Conservation (phyloP, 2,329 filamentous ascomycete species). For the Nectriaceae sp. region DNA sequence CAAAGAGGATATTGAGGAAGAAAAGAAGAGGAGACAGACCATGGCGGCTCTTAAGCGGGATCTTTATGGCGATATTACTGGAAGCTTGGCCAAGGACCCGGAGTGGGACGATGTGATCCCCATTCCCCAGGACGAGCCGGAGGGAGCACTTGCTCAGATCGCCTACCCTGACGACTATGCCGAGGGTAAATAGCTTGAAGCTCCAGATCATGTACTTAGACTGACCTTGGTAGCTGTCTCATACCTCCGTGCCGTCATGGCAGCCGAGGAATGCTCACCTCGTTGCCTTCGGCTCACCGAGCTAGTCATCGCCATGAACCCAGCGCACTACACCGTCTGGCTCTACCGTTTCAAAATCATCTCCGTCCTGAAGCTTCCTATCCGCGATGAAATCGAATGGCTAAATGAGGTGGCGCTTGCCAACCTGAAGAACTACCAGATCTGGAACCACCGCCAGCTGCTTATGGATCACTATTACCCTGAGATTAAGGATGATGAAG, state of each 20-base stretch:
- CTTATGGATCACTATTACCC: slow-evolving; percentile 60
- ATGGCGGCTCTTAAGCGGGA: slow-evolving; percentile 55
- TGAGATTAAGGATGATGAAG: slow-evolving; percentile 58
- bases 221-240: slow-evolving; percentile 65
- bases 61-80: slow-evolving; percentile 53
- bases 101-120: slow-evolving; percentile 84
- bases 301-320: slow-evolving; percentile 89
- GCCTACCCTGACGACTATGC: slow-evolving; percentile 88
- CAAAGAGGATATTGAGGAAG: slow-evolving; percentile 45
- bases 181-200: slow-evolving; percentile 57
- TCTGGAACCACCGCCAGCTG: slow-evolving; percentile 80
- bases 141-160: slow-evolving; percentile 85
- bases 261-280: slow-evolving; percentile 77
- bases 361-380: slow-evolving; percentile 63
- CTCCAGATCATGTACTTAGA: slow-evolving; percentile 8
- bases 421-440: slow-evolving; percentile 98
- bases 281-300: slow-evolving; percentile 81
- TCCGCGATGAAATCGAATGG: slow-evolving; percentile 78
- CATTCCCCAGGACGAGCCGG: slow-evolving; percentile 81
- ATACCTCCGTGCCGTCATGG: slow-evolving; percentile 94
- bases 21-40: slow-evolving; percentile 48
- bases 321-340: slow-evolving; percentile 98
- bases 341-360: slow-evolving; percentile 86
- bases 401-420: slow-evolving; percentile 79
- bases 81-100: slow-evolving; percentile 60